Conservation (phyloP, 768 basidiomycete genomes). For the Amanita exitialis region DNA sequence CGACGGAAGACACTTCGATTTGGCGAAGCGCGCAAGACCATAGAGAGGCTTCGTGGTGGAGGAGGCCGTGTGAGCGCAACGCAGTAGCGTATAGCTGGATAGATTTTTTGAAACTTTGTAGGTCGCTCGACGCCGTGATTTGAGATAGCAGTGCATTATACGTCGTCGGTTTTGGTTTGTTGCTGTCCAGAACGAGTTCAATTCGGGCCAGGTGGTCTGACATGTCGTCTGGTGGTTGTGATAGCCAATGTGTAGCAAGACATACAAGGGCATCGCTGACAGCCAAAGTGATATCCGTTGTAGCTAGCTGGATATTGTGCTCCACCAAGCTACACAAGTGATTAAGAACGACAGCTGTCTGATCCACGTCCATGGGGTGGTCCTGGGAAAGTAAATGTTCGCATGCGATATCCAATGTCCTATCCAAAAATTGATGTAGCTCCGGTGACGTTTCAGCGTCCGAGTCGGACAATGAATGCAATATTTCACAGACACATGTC, state of each 20-base stretch:
- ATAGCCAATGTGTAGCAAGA: constrained; percentile 8
- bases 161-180: constrained; percentile 16
- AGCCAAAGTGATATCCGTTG: neutral
- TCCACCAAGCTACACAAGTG: neutral
- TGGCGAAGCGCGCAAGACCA: constrained; percentile 41
- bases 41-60: constrained; percentile 37
- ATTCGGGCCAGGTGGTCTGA: neutral
- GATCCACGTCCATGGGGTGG: neutral
- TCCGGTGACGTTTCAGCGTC: constrained; percentile 15
- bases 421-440: neutral
- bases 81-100: constrained; percentile 16
- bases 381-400: neutral
- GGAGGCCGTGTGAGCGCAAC: constrained; percentile 24
- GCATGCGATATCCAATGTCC: neutral
- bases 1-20: constrained; percentile 26
- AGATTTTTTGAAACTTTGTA: constrained; percentile 10
- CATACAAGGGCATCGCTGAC: neutral
- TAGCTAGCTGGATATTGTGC: neutral
- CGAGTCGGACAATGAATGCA: constrained; percentile 12
- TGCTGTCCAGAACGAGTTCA: constrained; percentile 5
- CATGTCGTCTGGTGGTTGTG: neutral
- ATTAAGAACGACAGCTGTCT: neutral
- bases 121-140: constrained; percentile 8
- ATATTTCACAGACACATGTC: neutral
- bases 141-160: constrained; percentile 11